These are phyloP conservation scores for Leccinum incarnatum DNA, from an alignment of 768 basidiomycete species.

Conservation along the genomic window DNA sequence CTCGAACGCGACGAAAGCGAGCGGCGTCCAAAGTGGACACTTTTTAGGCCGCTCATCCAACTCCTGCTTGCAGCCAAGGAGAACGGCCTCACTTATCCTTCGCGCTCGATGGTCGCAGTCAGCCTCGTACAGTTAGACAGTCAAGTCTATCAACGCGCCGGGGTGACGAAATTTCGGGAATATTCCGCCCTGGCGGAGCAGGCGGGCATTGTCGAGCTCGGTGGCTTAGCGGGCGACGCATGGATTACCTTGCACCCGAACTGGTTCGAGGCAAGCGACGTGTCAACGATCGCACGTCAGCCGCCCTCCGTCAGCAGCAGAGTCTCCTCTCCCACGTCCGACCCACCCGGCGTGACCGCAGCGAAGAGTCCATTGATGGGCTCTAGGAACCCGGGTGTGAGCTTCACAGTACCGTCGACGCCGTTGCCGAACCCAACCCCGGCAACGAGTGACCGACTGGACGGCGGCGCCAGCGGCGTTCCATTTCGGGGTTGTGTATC, in stretches of 20 bases:
- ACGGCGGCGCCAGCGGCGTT: neutral
- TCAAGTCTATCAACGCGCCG: constrained; percentile 23
- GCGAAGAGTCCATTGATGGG: constrained; percentile 2
- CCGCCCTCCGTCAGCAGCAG: neutral
- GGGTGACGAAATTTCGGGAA: constrained; percentile 26
- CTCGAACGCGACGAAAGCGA: constrained; percentile 6
- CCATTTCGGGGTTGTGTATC: constrained; percentile 5
- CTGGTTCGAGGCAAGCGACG: constrained; percentile 15
- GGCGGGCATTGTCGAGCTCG: constrained; percentile 27
- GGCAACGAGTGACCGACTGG: neutral
- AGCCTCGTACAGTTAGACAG: constrained; percentile 32
- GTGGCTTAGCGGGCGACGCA: constrained; percentile 8
- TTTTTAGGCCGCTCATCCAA: constrained; percentile 32
- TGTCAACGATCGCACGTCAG: neutral
- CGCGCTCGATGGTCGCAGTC: constrained; percentile 38
- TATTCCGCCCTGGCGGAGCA: constrained; percentile 28
- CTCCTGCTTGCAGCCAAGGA: constrained; percentile 21
- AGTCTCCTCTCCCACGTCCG: constrained; percentile 13
- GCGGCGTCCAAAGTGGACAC: constrained; percentile 15
- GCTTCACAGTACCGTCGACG: neutral
- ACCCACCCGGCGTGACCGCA: constrained; percentile 8
- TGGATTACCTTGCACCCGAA: constrained; percentile 31
- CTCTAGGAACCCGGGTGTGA: constrained; percentile 3
- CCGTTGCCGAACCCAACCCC: neutral
- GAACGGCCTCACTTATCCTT: constrained; percentile 33